Evolutionary conservation across 305 asterid species (phyloP), one percentile per base, ranked within the genome.

Genomic region (Fraxinus sp.): DNA sequence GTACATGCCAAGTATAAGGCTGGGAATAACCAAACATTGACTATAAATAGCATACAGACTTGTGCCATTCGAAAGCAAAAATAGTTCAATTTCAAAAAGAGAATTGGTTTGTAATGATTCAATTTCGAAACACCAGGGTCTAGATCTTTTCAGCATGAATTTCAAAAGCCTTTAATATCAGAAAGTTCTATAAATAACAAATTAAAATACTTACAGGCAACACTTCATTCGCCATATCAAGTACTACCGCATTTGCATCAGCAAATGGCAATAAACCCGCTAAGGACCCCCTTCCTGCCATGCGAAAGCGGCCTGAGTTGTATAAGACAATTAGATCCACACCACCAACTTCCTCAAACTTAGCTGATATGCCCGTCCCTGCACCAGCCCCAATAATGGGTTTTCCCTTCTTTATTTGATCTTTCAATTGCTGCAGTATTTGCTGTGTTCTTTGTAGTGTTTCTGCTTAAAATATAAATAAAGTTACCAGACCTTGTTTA

Each of bases 221-320:
- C 81, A 96, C 97, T 85, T 96, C 99, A 41, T 91, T 96, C 82
- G 99, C 98, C 99, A 96, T 96, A 78, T 94, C 99, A 87, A 96
- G 89, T 75, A 96, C 98, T 20, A 96, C 77, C 1, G 98, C 97
- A 88, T 96, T 96, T 87, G 99, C 99, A 91, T 96, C 99, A 75
- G 98, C 99, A 86, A 94, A 96, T 57, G 99, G 99, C 89, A 96
- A 86, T 79, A 96, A 84, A 83, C 99, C 99, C 8, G 99, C 97
- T 86, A 96, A 90, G 79, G 99, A 96, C 64, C 99, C 99, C 85
- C 99, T 92, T 86, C 99, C 98, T 77, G 99, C 99, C 99, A 96
- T 96, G 87, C 99, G 92, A 86, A 96, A 96, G 73, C 98, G 91
- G 62, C 99, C 99, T 0, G 99, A 96, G 87, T 96, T 96, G 90